Evolutionary conservation across 1,284 basidiomycete species (phyloP).

Genomic region (Papiliotrema nemorosa): DNA sequence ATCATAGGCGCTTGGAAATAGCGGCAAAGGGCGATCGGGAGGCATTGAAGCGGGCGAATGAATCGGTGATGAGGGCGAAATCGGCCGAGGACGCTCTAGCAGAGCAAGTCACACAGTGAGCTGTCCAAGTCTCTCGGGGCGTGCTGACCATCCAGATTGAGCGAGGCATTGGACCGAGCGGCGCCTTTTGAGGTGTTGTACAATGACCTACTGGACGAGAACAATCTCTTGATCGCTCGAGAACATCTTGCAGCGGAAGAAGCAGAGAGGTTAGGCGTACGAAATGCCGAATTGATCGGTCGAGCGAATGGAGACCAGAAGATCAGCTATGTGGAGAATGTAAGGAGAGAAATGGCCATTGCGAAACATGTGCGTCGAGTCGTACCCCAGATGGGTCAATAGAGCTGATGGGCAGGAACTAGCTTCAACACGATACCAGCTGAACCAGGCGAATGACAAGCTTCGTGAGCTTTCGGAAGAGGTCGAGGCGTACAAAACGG

Average conservation of each 20-base stretch:
- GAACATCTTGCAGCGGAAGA: constrained; percentile 27
- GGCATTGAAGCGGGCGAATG: constrained; percentile 26
- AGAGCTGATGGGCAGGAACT: constrained; percentile 23
- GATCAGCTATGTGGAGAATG: constrained; percentile 35
- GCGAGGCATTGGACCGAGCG: constrained; percentile 14
- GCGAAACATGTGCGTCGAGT: constrained; percentile 28
- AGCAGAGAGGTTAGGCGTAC: constrained; percentile 19
- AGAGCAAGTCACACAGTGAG: constrained; percentile 38
- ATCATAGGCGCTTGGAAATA: constrained; percentile 10
- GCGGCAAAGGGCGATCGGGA: constrained; percentile 19
- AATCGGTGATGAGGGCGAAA: constrained; percentile 19
- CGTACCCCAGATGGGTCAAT: background rate
- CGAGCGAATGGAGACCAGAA: constrained; percentile 29
- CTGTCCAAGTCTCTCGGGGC: background rate
- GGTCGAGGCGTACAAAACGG: constrained; percentile 25
- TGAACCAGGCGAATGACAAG: constrained; percentile 29
- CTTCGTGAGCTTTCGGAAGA: constrained; percentile 21
- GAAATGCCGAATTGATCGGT: constrained; percentile 31
- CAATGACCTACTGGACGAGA: constrained; percentile 16
- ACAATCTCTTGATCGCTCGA: constrained; percentile 17
- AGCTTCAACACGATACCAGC: constrained; percentile 25
- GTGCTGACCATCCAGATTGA: constrained; percentile 17
- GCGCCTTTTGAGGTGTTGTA: constrained; percentile 23
- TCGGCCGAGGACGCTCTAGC: constrained; percentile 33
- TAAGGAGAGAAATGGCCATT: constrained; percentile 31